phyloP scores from a whole-genome alignment of 208 protist species.

The Crithidia expoeki region DNA sequence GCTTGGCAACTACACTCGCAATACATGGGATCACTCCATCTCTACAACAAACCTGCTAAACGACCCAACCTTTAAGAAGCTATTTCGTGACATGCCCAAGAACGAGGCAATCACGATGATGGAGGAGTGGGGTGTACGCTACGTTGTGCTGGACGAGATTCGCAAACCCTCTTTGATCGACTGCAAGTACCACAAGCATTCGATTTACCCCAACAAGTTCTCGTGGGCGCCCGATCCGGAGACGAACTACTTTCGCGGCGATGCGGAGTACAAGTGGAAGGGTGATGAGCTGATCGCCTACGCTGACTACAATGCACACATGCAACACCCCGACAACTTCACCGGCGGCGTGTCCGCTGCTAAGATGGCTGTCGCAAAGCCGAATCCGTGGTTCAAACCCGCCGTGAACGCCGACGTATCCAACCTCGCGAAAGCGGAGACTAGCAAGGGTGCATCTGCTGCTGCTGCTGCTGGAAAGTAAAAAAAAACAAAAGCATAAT shows the following conservation, averaged over 20 bases:
- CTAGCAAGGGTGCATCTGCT: slow-evolving; percentile 13
- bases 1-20: slow-evolving; percentile 69
- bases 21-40: slow-evolving; percentile 63
- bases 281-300: slow-evolving; percentile 81
- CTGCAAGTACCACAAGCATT: slow-evolving; percentile 76
- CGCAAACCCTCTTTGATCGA: slow-evolving; percentile 76
- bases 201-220: slow-evolving; percentile 85
- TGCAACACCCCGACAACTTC: slow-evolving; percentile 44
- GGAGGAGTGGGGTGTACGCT: slow-evolving; percentile 86
- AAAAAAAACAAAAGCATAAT: background rate
- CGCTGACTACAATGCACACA: slow-evolving; percentile 62
- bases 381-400: slow-evolving; percentile 26
- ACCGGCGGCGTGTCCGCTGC: background rate
- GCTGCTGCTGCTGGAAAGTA: slow-evolving; percentile 15
- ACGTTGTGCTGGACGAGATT: slow-evolving; percentile 82
- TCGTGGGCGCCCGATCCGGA: slow-evolving; percentile 71
- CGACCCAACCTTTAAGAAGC: slow-evolving; percentile 46
- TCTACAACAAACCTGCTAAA: slow-evolving; percentile 62
- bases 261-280: slow-evolving; percentile 88
- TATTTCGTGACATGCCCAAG: slow-evolving; percentile 52
- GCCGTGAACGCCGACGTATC: background rate
- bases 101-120: slow-evolving; percentile 69
- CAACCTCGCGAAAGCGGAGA: background rate
- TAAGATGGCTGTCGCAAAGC: background rate
- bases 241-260: slow-evolving; percentile 72